phyloP scores from a whole-genome alignment of 176 grass and related monocot genomes.

The sorghum (Sorghum bicolor) region DNA sequence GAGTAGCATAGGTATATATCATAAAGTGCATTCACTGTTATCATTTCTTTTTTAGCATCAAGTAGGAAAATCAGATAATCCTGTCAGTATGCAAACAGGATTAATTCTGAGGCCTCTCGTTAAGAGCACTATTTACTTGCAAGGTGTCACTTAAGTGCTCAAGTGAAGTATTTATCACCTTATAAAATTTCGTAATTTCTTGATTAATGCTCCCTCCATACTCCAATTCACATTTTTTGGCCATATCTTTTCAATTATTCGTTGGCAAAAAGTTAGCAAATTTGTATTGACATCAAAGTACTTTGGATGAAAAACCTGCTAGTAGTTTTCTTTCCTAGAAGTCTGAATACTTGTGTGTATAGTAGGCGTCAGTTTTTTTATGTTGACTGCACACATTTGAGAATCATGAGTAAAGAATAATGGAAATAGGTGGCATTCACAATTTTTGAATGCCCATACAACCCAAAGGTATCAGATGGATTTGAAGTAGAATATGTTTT shows the following conservation, averaged over 20 bases:
- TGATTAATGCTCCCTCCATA: neutral
- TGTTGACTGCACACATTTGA: neutral
- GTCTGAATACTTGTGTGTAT: neutral
- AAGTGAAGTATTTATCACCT: neutral
- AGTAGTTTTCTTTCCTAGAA: neutral
- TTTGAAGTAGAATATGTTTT: neutral
- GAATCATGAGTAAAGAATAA: neutral
- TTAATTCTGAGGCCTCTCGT: constrained; percentile 7
- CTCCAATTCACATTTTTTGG: neutral
- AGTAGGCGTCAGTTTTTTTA: neutral
- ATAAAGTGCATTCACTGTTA: neutral
- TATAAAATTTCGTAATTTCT: constrained; percentile 5
- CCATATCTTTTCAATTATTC: neutral
- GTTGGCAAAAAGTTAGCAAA: neutral
- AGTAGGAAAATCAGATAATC: neutral
- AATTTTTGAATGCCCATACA: neutral
- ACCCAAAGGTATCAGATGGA: neutral
- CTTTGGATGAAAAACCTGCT: neutral
- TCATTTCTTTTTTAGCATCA: neutral
- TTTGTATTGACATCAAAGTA: neutral
- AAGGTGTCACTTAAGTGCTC: neutral
- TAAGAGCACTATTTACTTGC: neutral
- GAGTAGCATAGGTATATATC: neutral
- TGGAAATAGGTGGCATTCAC: neutral
- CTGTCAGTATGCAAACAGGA: neutral